Conservation (phyloP, 345 rosid species). For the Diplotaxis tenuifolia region DNA sequence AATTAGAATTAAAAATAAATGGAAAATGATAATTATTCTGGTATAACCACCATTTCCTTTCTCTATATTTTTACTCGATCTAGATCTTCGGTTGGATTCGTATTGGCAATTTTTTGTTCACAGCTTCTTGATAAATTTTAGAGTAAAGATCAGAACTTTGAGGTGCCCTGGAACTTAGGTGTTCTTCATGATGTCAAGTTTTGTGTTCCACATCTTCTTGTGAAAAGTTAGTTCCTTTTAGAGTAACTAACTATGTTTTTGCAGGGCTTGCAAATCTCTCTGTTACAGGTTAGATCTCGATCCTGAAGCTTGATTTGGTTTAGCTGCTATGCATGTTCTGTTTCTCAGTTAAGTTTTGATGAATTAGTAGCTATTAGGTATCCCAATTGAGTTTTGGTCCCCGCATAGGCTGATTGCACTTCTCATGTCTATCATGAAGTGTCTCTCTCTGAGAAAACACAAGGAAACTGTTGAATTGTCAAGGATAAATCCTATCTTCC, state of each 20-base stretch:
- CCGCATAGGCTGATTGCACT: constrained; percentile 44
- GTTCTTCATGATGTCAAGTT: too few relatives aligned
- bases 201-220: background rate
- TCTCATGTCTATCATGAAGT: constrained; percentile 5
- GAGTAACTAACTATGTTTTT: constrained; percentile 18
- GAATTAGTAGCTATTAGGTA: background rate
- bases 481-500: constrained; percentile 31
- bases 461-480: constrained; percentile 35
- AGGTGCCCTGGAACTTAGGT: too few relatives aligned
- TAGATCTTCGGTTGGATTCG: constrained; percentile 20
- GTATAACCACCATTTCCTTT: background rate
- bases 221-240: constrained; percentile 20
- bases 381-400: constrained; percentile 24
- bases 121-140: background rate
- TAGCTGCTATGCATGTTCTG: background rate
- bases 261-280: constrained; percentile 89
- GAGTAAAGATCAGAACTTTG: too few relatives aligned
- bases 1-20: too few relatives aligned
- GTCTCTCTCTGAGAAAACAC: constrained; percentile 29
- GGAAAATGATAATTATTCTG: too few relatives aligned
- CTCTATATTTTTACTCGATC: too few relatives aligned
- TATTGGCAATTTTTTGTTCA: background rate
- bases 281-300: constrained; percentile 59
- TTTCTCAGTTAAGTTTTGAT: constrained; percentile 5
- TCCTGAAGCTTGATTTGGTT: constrained; percentile 21